Evolutionary conservation across 805 yeast species (phyloP).

Genomic region (Candida xiaguanensis): DNA sequence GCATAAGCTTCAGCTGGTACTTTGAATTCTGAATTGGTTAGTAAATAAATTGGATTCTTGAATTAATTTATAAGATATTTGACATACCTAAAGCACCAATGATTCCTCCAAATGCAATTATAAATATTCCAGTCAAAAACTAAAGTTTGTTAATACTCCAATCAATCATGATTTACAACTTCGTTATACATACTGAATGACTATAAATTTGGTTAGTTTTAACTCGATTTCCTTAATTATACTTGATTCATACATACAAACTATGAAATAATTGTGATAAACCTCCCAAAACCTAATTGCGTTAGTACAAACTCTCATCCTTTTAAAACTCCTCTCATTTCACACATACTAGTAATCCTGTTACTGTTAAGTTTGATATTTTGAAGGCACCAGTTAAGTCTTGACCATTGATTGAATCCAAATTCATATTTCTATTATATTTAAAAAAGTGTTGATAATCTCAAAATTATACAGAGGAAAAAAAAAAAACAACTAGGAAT

Average conservation of each 20-base stretch:
- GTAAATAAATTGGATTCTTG: background rate
- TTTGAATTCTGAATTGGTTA: conserved; percentile 35
- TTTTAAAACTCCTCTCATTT: too few species aligned
- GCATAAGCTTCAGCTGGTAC: conserved; percentile 60
- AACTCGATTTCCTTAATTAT: too few species aligned
- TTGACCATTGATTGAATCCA: conserved; percentile 39
- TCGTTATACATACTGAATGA: conserved; percentile 27
- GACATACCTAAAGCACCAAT: conserved; percentile 48
- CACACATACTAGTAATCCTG: conserved; percentile 51
- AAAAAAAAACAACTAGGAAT: conserved; percentile 2
- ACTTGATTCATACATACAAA: conserved; percentile 34
- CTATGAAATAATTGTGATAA: conserved; percentile 49
- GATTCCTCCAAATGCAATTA: conserved; percentile 50
- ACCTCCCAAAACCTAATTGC: conserved; percentile 41
- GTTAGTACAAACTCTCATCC: conserved; percentile 10
- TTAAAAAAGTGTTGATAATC: conserved; percentile 4
- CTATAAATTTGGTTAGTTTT: conserved; percentile 23
- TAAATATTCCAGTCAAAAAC: conserved; percentile 58
- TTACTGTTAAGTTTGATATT: conserved; percentile 52
- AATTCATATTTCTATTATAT: conserved; percentile 29
- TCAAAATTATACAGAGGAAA: background rate
- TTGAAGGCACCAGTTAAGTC: conserved; percentile 47
- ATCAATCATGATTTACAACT: background rate
- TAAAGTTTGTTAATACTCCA: conserved; percentile 24
- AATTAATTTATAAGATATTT: background rate